Conservation (phyloP, 2,329 filamentous ascomycete genomes). For the Uncinocarpus reesii region DNA sequence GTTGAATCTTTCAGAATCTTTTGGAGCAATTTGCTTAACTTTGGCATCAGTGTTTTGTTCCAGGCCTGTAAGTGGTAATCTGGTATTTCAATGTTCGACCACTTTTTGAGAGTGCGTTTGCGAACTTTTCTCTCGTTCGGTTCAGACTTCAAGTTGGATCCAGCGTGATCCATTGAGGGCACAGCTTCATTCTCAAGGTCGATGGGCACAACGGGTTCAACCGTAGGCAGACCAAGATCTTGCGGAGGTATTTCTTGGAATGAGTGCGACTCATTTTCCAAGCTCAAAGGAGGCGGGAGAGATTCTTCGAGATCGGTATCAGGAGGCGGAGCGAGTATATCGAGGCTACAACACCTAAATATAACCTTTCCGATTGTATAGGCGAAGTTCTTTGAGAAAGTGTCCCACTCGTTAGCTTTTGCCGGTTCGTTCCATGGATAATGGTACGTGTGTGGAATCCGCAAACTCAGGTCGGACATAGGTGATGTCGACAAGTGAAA, state of each 20-base stretch:
- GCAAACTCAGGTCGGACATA: constrained; percentile 33
- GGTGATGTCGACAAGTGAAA: constrained; percentile 35
- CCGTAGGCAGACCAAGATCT: constrained; percentile 1
- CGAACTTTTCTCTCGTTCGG: constrained; percentile 26
- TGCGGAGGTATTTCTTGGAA: constrained; percentile 16
- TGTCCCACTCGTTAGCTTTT: constrained; percentile 32
- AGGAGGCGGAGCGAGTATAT: constrained; percentile 33
- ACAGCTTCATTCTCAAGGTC: constrained; percentile 14
- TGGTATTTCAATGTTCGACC: constrained; percentile 44
- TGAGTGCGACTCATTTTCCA: constrained; percentile 19
- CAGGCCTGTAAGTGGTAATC: constrained; percentile 47
- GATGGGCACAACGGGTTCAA: constrained; percentile 14
- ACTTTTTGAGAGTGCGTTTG: constrained; percentile 37
- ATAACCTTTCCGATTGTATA: constrained; percentile 35
- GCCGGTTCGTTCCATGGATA: constrained; percentile 36
- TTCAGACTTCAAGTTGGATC: constrained; percentile 12
- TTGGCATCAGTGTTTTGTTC: constrained; percentile 49
- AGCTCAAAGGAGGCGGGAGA: constrained; percentile 32
- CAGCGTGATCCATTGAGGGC: constrained; percentile 20
- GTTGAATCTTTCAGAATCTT: constrained; percentile 49
- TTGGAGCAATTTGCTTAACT: constrained; percentile 49
- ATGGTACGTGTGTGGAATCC: constrained; percentile 33
- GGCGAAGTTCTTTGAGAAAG: constrained; percentile 38
- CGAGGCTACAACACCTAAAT: constrained; percentile 35
- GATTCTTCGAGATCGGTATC: constrained; percentile 35